A percentile compares a stretch with the other conserved stretches of the same genome.
Evolutionary conservation across 176 grass and related monocot genomes (phyloP).

Genomic region (Pontederia paniculata): DNA sequence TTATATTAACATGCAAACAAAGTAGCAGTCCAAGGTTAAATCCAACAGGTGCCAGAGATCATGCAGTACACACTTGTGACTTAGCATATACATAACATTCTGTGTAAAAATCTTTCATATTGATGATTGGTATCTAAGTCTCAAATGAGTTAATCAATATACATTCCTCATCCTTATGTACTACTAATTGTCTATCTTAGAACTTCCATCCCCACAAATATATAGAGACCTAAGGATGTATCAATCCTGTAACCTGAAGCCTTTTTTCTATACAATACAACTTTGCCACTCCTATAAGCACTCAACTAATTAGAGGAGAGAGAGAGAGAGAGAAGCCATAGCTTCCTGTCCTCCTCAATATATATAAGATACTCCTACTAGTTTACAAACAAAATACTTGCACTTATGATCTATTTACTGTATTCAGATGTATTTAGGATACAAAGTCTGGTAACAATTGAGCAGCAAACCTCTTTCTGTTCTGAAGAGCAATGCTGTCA

Average conservation of each 20-base stretch:
- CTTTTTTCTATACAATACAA: conserved; percentile 9
- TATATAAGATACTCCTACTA: no score
- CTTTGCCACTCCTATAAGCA: not conserved
- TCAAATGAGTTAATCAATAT: conserved; percentile 8
- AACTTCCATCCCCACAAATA: conserved; percentile 4
- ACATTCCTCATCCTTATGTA: conserved; percentile 3
- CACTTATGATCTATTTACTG: not conserved
- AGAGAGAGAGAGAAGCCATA: no score
- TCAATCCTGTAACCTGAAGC: not conserved
- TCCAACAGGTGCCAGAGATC: not conserved
- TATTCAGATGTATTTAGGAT: conserved; percentile 13
- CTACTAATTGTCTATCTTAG: not conserved
- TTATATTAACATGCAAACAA: not conserved
- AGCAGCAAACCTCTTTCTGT: conserved; percentile 62
- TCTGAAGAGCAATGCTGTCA: conserved; percentile 51
- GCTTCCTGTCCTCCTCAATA: no score
- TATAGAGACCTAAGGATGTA: not conserved
- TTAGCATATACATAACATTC: not conserved
- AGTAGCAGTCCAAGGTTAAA: not conserved
- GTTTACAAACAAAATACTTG: no score
- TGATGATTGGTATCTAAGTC: not conserved
- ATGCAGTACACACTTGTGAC: no score
- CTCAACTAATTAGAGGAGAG: not conserved
- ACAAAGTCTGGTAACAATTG: conserved; percentile 83
- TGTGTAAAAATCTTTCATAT: conserved; percentile 9